Percentiles rank a stretch among this genome's conserved stretches.
phyloP scores from a whole-genome alignment of 1,139 yeast species.

The Pichia sp. region DNA sequence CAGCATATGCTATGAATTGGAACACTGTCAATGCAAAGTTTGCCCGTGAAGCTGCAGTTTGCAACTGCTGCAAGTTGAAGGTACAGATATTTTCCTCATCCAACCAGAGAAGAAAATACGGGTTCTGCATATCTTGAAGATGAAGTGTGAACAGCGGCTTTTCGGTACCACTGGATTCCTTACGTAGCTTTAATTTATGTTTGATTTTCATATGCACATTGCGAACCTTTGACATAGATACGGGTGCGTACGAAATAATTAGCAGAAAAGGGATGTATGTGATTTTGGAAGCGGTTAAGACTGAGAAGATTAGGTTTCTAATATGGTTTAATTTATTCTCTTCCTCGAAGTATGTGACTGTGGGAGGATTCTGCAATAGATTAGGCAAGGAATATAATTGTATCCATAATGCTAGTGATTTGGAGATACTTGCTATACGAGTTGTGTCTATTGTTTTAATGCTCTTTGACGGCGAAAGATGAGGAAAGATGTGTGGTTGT shows the following conservation, averaged over 20 bases:
- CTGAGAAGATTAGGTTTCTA: constrained; percentile 1
- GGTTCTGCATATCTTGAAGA: constrained; percentile 9
- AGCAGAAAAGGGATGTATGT: constrained; percentile 5
- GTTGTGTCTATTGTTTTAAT: no score
- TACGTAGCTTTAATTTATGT: background rate
- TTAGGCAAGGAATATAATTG: no score
- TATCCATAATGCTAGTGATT: no score
- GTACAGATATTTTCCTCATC: constrained; percentile 13
- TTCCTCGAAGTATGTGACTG: no score
- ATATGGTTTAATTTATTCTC: constrained; percentile 1
- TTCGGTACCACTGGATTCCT: constrained; percentile 1
- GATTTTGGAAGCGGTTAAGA: constrained; percentile 1
- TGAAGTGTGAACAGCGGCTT: constrained; percentile 11
- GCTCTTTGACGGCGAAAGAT: no score
- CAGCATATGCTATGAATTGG: constrained; percentile 8
- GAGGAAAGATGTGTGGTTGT: no score
- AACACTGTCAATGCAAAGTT: constrained; percentile 10
- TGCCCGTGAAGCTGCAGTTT: background rate
- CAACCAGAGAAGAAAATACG: constrained; percentile 15
- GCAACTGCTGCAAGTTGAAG: constrained; percentile 9
- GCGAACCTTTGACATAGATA: constrained; percentile 1
- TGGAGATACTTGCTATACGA: no score
- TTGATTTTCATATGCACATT: background rate
- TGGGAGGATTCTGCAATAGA: no score
- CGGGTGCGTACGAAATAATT: constrained; percentile 1